Percentiles rank a stretch among this genome's conserved stretches.
These are phyloP conservation scores for Pleurotus cornucopiae DNA, from an alignment of 768 basidiomycete species.

Conservation along the genomic window DNA sequence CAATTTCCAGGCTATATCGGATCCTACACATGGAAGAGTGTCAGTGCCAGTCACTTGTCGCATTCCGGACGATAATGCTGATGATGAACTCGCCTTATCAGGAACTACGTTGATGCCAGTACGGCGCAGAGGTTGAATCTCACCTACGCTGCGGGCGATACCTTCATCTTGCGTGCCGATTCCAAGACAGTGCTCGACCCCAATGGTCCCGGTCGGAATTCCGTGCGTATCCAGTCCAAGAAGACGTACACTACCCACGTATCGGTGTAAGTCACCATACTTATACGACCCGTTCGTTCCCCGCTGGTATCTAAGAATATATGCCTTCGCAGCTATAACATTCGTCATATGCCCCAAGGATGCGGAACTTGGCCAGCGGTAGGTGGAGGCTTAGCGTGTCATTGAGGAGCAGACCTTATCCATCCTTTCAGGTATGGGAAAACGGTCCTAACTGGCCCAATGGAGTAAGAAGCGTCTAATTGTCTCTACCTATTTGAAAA, in stretches of 20 bases:
- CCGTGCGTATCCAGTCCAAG: constrained; percentile 33
- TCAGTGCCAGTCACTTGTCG: constrained; percentile 19
- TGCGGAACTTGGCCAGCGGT: constrained; percentile 52
- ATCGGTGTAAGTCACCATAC: constrained; percentile 22
- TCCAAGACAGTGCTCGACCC: constrained; percentile 32
- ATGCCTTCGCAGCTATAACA: constrained; percentile 17
- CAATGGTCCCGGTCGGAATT: constrained; percentile 43
- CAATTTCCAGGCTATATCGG: constrained; percentile 33
- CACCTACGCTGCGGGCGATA: constrained; percentile 36
- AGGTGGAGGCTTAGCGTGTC: background rate
- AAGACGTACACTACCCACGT: constrained; percentile 34
- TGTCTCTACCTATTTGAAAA: no score
- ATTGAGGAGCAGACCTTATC: no score
- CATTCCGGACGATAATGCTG: background rate
- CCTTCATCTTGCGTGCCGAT: constrained; percentile 46
- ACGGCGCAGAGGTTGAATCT: constrained; percentile 40
- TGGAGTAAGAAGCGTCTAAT: constrained; percentile 15
- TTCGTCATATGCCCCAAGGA: constrained; percentile 54
- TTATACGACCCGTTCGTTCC: background rate
- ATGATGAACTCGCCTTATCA: background rate
- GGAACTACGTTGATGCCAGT: constrained; percentile 15
- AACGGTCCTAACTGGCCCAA: constrained; percentile 28
- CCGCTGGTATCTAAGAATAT: background rate
- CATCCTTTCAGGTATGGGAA: constrained; percentile 19
- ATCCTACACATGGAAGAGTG: constrained; percentile 52